phyloP scores from a whole-genome alignment of 1,284 basidiomycete species.

The Lignosus rhinocerotis region DNA sequence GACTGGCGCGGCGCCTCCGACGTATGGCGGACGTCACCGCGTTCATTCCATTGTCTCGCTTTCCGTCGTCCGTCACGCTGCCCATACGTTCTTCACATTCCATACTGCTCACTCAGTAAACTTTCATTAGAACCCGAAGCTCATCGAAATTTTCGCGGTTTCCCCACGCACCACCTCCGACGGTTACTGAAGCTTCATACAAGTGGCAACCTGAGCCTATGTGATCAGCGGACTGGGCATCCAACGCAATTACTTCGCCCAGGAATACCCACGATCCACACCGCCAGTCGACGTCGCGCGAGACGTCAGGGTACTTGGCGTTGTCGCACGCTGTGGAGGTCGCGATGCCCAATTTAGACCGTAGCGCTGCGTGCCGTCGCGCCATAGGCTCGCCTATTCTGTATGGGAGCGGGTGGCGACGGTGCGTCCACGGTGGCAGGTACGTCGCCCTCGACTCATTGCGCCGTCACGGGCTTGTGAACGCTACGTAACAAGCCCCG shows the following conservation, averaged over 20 bases:
- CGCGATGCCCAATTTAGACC: constrained; percentile 8
- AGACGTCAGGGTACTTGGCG: constrained; percentile 3
- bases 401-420: constrained; percentile 14
- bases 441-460: constrained; percentile 6
- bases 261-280: too few species aligned
- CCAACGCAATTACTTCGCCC: background rate
- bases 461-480: constrained; percentile 11
- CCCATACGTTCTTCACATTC: background rate
- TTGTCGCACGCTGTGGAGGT: constrained; percentile 19
- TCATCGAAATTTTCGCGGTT: constrained; percentile 8
- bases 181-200: background rate
- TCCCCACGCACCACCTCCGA: constrained; percentile 9
- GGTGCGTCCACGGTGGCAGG: constrained; percentile 7
- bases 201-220: background rate
- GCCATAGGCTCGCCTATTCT: background rate
- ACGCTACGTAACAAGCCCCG: background rate
- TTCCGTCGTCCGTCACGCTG: background rate
- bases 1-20: background rate
- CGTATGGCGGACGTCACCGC: background rate
- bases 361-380: constrained; percentile 2
- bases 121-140: constrained; percentile 6
- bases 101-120: background rate
- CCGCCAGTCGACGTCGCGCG: too few species aligned
- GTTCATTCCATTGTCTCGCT: background rate
- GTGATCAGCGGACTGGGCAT: background rate